Evolutionary conservation across 345 rosid genomes (phyloP).

Genomic region (Triadica sebifera): DNA sequence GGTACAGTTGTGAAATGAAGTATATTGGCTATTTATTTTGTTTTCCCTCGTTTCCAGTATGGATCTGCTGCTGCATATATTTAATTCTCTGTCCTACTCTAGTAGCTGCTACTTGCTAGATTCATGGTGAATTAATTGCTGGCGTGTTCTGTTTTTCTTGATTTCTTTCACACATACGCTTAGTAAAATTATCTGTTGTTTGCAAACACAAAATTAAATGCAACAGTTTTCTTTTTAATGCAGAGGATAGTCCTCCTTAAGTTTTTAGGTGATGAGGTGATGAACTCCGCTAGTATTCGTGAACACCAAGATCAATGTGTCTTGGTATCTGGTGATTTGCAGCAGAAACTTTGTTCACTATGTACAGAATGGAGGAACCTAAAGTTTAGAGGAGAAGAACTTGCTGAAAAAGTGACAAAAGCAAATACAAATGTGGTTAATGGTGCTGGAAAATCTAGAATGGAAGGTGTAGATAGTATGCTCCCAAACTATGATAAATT

Average conservation of each 20-base stretch:
- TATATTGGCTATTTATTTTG: not conserved
- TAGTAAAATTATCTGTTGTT: not conserved
- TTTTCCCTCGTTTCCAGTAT: not conserved
- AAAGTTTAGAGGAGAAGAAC: constrained; percentile 27
- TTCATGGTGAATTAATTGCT: not conserved
- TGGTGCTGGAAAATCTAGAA: constrained; percentile 18
- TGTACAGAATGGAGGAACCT: constrained; percentile 30
- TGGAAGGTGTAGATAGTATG: not conserved
- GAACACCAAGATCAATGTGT: constrained; percentile 37
- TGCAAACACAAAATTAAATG: not conserved
- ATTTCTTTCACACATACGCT: not conserved
- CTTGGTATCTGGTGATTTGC: constrained; percentile 29
- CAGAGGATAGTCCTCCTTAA: constrained; percentile 38
- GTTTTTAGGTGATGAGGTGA: constrained; percentile 36
- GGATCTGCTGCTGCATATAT: not conserved
- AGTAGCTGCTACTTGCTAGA: not conserved
- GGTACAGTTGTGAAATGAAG: no score
- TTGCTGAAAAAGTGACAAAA: constrained; percentile 23
- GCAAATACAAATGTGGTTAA: constrained; percentile 10
- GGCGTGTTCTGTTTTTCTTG: no score
- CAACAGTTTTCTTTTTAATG: not conserved
- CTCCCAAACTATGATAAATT: constrained; percentile 11
- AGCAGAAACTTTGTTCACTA: constrained; percentile 32
- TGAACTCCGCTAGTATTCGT: constrained; percentile 28
- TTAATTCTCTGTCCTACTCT: not conserved